Evolutionary conservation across 2,329 filamentous ascomycete species (phyloP).

Genomic region (Daldinia sp.): DNA sequence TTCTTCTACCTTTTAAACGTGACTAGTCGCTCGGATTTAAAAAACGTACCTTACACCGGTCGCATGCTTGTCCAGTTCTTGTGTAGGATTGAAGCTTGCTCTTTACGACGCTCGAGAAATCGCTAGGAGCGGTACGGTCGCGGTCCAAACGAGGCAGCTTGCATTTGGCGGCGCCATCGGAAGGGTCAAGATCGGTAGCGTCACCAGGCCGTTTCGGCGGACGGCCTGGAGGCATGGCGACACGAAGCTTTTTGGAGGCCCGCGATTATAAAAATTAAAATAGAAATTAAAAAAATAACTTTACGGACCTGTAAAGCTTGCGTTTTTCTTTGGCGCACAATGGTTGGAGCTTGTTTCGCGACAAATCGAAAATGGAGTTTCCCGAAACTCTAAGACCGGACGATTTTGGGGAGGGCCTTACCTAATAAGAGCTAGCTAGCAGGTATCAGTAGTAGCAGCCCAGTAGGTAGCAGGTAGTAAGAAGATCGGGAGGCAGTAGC

Average conservation of each 20-base stretch:
- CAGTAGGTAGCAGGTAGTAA: neutral
- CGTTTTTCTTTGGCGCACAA: conserved; percentile 41
- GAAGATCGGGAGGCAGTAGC: neutral
- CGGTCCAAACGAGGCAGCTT: conserved; percentile 65
- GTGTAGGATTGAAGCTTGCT: conserved; percentile 67
- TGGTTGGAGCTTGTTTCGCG: conserved; percentile 38
- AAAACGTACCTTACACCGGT: conserved; percentile 81
- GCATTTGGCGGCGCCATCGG: conserved; percentile 57
- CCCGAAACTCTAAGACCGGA: conserved; percentile 40
- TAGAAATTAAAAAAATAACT: neutral
- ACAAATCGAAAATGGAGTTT: conserved; percentile 42
- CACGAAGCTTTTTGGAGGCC: conserved; percentile 33
- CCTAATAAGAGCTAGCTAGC: conserved; percentile 28
- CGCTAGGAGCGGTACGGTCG: conserved; percentile 55
- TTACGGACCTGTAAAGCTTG: conserved; percentile 1
- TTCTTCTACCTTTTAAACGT: neutral
- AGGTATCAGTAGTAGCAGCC: neutral
- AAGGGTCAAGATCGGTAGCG: conserved; percentile 51
- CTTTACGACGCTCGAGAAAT: conserved; percentile 69
- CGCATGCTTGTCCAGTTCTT: conserved; percentile 85
- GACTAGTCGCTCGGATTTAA: neutral
- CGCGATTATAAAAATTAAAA: neutral
- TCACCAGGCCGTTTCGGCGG: conserved; percentile 60
- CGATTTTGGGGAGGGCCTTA: conserved; percentile 23
- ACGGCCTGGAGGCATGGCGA: conserved; percentile 57